Evolutionary conservation across 148 eudicot genomes (phyloP), one percentile per base, ranked within the genome.

Genomic region (Silene uniflora): DNA sequence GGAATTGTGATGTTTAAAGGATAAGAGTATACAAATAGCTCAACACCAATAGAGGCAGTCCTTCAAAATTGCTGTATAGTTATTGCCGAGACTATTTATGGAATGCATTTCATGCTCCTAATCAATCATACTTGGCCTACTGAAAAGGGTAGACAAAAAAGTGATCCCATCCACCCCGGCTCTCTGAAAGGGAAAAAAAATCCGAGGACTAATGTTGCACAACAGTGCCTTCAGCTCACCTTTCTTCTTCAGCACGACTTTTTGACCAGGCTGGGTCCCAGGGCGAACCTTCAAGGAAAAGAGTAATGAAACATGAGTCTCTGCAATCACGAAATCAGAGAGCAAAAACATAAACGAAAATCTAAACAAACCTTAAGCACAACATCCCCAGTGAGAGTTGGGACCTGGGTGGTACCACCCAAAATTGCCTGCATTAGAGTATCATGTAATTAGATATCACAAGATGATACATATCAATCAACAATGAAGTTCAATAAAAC

Each of bases 231-330:
- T 23, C 52, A 52, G 17, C 86, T 81, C 79, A 94, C 98, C 98
- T 89, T 94, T 94, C 81, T 81, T 89, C 89, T 83, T 94, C 82
- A 94, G 81, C 49, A 91, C 92, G 78, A 94, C 98, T 82, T 94
- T 94, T 81, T 94, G 98, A 52, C 96, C 97, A 77, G 98, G 97
- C 85, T 94, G 98, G 62, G 98, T 90, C 56, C 98, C 98, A 23
- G 98, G 89, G 67, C 96, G 96, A 66, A 94, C 96, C 98, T 93
- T 81, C 76, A 75, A 76, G 68, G 17, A 68, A 22, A 44, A 39
- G 55, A 21, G 42, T 69, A 64, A 14, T 5, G 7, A 25, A 47
- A 59, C 18, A 63, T 74, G 60, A 70, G 62, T 17, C 18, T 39
- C 18, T 29, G n/a, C 19, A 5, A 39, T 22, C 59, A 18, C 3